phyloP scores from a whole-genome alignment of 2,329 filamentous ascomycete genomes.

The Fusarium pseudograminearum region DNA sequence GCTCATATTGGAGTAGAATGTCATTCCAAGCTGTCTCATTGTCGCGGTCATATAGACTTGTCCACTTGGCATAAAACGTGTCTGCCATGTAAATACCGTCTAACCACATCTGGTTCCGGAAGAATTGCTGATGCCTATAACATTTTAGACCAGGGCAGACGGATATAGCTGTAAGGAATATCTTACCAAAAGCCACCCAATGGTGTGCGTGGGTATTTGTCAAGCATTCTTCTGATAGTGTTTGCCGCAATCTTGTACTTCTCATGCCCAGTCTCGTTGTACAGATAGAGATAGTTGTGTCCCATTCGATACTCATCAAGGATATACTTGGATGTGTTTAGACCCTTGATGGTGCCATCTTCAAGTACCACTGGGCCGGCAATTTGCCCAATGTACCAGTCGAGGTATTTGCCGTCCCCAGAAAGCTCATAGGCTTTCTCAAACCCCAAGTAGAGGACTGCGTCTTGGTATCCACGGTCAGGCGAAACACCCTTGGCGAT shows the following conservation, averaged over 20 bases:
- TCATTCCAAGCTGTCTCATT: slow-evolving; percentile 58
- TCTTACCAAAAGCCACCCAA: slow-evolving; percentile 63
- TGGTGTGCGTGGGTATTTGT: slow-evolving; percentile 61
- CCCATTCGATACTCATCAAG: slow-evolving; percentile 65
- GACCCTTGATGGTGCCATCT: slow-evolving; percentile 61
- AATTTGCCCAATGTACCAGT: slow-evolving; percentile 59
- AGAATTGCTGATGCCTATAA: slow-evolving; percentile 51
- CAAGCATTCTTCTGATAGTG: slow-evolving; percentile 58
- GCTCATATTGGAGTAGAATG: slow-evolving; percentile 57
- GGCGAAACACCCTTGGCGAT: slow-evolving; percentile 54
- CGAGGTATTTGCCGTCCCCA: slow-evolving; percentile 56
- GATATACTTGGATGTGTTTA: slow-evolving; percentile 60
- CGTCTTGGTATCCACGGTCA: slow-evolving; percentile 59
- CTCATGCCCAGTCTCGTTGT: slow-evolving; percentile 56
- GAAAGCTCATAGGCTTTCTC: slow-evolving; percentile 59
- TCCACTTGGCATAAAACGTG: slow-evolving; percentile 57
- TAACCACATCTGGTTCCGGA: slow-evolving; percentile 67
- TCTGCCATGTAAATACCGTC: slow-evolving; percentile 65
- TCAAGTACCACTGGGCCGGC: slow-evolving; percentile 58
- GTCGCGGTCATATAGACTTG: slow-evolving; percentile 48
- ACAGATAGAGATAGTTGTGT: slow-evolving; percentile 62
- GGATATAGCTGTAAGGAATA: fast-evolving
- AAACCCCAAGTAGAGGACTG: slow-evolving; percentile 60
- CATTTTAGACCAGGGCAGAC: fast-evolving
- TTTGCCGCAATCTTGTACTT: slow-evolving; percentile 63